A percentile compares a stretch with the other conserved stretches of the same genome.
These are phyloP conservation scores for Trichoderma sp. DNA, from an alignment of 2,329 filamentous ascomycete species.

Conservation along the genomic window DNA sequence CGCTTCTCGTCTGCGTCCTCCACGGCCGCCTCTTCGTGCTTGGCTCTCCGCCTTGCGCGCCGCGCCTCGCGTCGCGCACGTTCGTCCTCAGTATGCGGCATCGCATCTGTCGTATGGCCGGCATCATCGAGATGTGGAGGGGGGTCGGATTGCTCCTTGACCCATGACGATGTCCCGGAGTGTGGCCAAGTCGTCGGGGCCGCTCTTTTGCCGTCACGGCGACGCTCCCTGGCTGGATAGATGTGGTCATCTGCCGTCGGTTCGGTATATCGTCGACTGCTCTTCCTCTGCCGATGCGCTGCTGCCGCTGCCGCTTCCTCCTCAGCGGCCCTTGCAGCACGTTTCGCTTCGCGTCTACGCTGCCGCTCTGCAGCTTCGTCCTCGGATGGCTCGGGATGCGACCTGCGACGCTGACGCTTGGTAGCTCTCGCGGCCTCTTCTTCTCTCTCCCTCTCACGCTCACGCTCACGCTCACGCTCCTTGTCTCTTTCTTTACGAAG, in stretches of 20 bases:
- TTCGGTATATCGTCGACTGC: constrained; percentile 47
- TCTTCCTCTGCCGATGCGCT: constrained; percentile 37
- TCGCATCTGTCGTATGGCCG: constrained; percentile 40
- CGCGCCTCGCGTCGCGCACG: constrained; percentile 54
- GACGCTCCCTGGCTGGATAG: constrained; percentile 46
- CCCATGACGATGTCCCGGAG: constrained; percentile 66
- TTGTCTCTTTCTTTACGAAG: constrained; percentile 52
- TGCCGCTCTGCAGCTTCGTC: constrained; percentile 60
- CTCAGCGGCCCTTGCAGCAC: constrained; percentile 47
- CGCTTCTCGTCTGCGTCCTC: constrained; percentile 50
- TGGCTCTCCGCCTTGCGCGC: constrained; percentile 49
- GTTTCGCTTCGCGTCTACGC: constrained; percentile 56
- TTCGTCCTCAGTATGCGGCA: constrained; percentile 48
- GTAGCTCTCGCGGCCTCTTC: constrained; percentile 49
- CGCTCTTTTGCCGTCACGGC: constrained; percentile 41
- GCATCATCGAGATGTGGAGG: constrained; percentile 49
- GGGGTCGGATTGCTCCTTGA: constrained; percentile 65
- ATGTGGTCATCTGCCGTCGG: constrained; percentile 50
- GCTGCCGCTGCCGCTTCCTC: constrained; percentile 37
- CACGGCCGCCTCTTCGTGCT: constrained; percentile 46
- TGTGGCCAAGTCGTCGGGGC: constrained; percentile 58
- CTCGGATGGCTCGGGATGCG: constrained; percentile 46
- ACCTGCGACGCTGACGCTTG: constrained; percentile 54
- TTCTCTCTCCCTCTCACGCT: constrained; percentile 47
- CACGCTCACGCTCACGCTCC: constrained; percentile 49